Evolutionary conservation across 2,329 filamentous ascomycete genomes (phyloP).

Genomic region (Curvularia verruculosa): DNA sequence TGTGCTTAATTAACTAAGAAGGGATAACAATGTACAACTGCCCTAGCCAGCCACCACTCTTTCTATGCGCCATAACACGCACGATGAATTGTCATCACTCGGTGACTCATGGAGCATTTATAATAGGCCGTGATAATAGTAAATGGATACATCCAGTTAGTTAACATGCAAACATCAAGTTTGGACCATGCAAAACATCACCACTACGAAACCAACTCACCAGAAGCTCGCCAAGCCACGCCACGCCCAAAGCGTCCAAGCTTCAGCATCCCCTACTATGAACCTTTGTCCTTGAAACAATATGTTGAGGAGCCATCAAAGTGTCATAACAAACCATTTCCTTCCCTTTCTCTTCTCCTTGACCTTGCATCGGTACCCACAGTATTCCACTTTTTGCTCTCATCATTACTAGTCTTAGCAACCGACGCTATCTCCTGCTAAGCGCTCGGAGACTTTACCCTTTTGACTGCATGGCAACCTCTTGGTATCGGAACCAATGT

Average conservation of each 20-base stretch:
- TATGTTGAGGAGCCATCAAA: not conserved
- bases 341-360: not conserved
- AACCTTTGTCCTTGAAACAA: not conserved
- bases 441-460: too few species aligned
- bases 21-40: not conserved
- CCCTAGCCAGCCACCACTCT: not conserved
- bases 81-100: too few species aligned
- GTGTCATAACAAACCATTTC: not conserved
- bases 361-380: not conserved
- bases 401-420: not conserved
- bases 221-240: not conserved
- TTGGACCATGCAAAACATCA: not conserved
- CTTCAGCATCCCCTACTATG: not conserved
- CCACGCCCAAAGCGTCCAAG: not conserved
- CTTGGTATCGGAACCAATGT: too few species aligned
- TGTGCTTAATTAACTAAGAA: not conserved
- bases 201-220: not conserved
- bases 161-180: not conserved
- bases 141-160: too few species aligned
- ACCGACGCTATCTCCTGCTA: not conserved
- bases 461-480: too few species aligned
- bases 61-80: not conserved
- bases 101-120: too few species aligned
- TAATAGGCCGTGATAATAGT: too few species aligned
- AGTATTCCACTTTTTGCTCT: not conserved